Evolutionary conservation across 768 basidiomycete species (phyloP).

Genomic region (Leccinellum rugosiceps): DNA sequence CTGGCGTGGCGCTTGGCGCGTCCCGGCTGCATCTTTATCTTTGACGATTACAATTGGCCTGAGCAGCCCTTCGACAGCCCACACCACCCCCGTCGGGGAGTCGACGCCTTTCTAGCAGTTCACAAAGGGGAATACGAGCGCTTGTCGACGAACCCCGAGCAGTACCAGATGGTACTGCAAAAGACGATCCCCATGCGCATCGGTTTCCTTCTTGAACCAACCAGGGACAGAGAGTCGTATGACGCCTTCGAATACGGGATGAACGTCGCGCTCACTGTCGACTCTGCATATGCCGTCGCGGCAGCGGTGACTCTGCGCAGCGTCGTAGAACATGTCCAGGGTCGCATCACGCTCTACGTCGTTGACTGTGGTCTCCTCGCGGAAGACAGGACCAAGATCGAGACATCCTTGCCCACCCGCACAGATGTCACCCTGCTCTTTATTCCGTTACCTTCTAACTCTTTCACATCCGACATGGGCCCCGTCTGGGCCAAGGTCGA

Average conservation of each 20-base stretch:
- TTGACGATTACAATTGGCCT: slow-evolving; percentile 58
- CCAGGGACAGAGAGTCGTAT: background rate
- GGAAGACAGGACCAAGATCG: slow-evolving; percentile 34
- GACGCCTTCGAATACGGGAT: slow-evolving; percentile 43
- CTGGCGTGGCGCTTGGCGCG: slow-evolving; percentile 53
- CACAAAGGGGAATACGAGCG: slow-evolving; percentile 48
- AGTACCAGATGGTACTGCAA: slow-evolving; percentile 52
- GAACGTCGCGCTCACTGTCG: slow-evolving; percentile 43
- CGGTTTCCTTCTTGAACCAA: slow-evolving; percentile 37
- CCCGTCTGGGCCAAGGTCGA: slow-evolving; percentile 51
- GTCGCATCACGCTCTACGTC: slow-evolving; percentile 47
- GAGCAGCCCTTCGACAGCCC: slow-evolving; percentile 44
- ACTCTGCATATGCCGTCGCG: slow-evolving; percentile 45
- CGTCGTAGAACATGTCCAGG: slow-evolving; percentile 32
- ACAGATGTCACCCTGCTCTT: slow-evolving; percentile 42
- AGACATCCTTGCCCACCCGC: slow-evolving; percentile 24
- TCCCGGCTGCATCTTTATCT: slow-evolving; percentile 49
- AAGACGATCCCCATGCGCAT: slow-evolving; percentile 53
- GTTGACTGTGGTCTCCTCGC: slow-evolving; percentile 44
- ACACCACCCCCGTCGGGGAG: slow-evolving; percentile 54
- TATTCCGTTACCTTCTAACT: slow-evolving; percentile 33
- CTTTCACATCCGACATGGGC: slow-evolving; percentile 29
- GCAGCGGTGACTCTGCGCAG: slow-evolving; percentile 48
- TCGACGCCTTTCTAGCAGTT: slow-evolving; percentile 51
- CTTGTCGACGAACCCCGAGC: slow-evolving; percentile 33